phyloP scores from a whole-genome alignment of 495 filamentous ascomycete genomes.

The Talaromyces borbonicus region DNA sequence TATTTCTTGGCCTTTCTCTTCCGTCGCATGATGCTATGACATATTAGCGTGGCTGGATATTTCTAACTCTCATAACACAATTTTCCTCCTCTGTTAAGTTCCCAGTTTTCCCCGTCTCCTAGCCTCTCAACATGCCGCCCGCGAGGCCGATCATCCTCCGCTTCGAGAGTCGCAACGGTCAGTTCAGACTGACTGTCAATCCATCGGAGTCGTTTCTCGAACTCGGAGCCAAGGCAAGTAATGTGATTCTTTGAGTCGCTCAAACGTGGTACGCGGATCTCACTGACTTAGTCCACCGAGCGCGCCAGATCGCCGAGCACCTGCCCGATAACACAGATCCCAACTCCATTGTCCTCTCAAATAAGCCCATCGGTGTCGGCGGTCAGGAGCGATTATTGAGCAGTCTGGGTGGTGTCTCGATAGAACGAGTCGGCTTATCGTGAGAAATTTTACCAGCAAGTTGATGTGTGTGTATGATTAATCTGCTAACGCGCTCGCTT shows the following conservation, averaged over 20 bases:
- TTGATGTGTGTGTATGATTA: neutral
- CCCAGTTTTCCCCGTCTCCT: no score
- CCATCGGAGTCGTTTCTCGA: conserved; percentile 37
- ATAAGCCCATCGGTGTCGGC: conserved; percentile 61
- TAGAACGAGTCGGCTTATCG: conserved; percentile 65
- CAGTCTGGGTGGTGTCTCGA: conserved; percentile 54
- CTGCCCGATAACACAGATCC: conserved; percentile 63
- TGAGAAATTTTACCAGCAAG: conserved; percentile 24
- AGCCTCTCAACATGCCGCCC: conserved; percentile 26
- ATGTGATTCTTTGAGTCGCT: no score
- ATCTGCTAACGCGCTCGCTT: conserved; percentile 10
- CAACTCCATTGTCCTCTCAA: conserved; percentile 67
- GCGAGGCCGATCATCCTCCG: conserved; percentile 37
- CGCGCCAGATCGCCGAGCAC: conserved; percentile 54
- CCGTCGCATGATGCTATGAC: neutral
- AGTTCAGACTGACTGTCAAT: conserved; percentile 42
- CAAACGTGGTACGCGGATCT: no score
- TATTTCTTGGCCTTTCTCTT: neutral
- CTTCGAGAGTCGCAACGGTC: conserved; percentile 47
- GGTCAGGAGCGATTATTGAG: conserved; percentile 62
- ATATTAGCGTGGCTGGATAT: no score
- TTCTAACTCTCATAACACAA: no score
- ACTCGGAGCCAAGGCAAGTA: conserved; percentile 32
- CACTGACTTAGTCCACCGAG: no score
- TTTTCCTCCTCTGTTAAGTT: no score